Evolutionary conservation across 306 rosid species (phyloP).

Genomic region (Hippophae rhamnoides): DNA sequence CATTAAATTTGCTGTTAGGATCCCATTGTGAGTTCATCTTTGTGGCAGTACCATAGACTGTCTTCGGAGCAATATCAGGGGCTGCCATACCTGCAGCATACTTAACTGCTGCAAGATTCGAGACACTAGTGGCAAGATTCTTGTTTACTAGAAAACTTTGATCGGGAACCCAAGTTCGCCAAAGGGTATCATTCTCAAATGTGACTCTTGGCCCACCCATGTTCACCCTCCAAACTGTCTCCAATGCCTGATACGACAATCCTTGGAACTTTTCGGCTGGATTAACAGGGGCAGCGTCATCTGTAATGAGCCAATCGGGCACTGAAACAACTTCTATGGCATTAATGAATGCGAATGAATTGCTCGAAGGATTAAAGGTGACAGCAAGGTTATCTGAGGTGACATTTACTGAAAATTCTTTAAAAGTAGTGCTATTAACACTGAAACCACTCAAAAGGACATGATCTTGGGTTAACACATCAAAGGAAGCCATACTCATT

Average conservation of each 20-base stretch:
- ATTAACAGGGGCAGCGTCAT: slow-evolving; percentile 24
- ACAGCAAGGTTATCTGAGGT: slow-evolving; percentile 44
- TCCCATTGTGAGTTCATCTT: slow-evolving; percentile 36
- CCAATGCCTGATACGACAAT: slow-evolving; percentile 39
- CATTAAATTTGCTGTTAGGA: slow-evolving; percentile 56
- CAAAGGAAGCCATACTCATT: slow-evolving; percentile 45
- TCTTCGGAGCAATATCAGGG: slow-evolving; percentile 45
- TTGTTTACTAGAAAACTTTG: slow-evolving; percentile 28
- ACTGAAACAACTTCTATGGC: slow-evolving; percentile 77
- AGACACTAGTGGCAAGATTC: slow-evolving; percentile 26
- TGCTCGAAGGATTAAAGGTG: slow-evolving; percentile 37
- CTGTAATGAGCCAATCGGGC: slow-evolving; percentile 48
- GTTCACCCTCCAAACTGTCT: slow-evolving; percentile 75
- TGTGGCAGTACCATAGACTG: slow-evolving; percentile 66
- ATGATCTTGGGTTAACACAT: slow-evolving; percentile 39
- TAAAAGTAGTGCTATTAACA: slow-evolving; percentile 32
- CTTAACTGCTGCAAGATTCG: slow-evolving; percentile 47
- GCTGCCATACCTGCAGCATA: slow-evolving; percentile 43
- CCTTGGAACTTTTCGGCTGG: slow-evolving; percentile 29
- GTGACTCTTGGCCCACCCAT: slow-evolving; percentile 83
- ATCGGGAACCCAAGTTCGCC: slow-evolving; percentile 74
- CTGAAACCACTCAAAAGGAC: slow-evolving; percentile 49
- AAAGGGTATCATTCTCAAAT: slow-evolving; percentile 46
- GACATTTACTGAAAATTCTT: slow-evolving; percentile 55
- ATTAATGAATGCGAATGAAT: slow-evolving; percentile 58